Base-by-base conservation (phyloP, 331 rosid species). In the Pyrus hybrid region DNA sequence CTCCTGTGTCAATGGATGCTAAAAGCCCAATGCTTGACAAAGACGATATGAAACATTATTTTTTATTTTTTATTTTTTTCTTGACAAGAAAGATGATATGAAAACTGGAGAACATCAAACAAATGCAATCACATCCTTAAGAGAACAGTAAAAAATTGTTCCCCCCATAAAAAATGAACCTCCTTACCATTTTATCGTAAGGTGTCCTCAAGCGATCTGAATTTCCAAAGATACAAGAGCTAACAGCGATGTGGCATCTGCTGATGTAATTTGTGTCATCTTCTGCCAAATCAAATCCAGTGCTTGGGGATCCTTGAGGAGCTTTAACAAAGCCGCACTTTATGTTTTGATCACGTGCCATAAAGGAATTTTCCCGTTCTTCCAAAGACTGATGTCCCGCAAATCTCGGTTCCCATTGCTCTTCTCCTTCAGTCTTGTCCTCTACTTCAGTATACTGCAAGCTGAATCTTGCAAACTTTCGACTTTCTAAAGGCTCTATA, bases 241-340 rank as follows among this genome's bases (percentile, higher is more conserved):
- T 72, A 77, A 94, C 99, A 71, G 99, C 99, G 80, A 94, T 90
- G 81, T 94, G 99, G 85, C 99, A 94, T 82, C 87, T 94, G 82
- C 91, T 91, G 79, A 90, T 80, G 84, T 92, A 92, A 84, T 83
- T 94, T 80, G 67, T 86, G 78, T 94, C 99, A 80, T 88, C 95
- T 88, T 94, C 99, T 67, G 96, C 65, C 89, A 94, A 82, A 80
- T 94, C 99, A 85, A 94, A 94, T 57, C 99, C 99, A 68, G 99
- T 90, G 76, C 95, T 88, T 73, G 87, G 75, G 66, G 82, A 85
- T 77, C 90, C 96, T 85, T 87, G 77, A 73, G 97, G 96, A 69
- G 93, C 93, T 85, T 77, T 87, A 71, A 94, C 86, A 80, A 94
- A 92, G 75, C 99, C 99, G 57, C 99, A 94, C 37, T 87, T 87